Percentiles rank a stretch among this genome's conserved stretches.
These are phyloP conservation scores for Candida morakotiae DNA, from an alignment of 805 yeast species.

Conservation along the genomic window DNA sequence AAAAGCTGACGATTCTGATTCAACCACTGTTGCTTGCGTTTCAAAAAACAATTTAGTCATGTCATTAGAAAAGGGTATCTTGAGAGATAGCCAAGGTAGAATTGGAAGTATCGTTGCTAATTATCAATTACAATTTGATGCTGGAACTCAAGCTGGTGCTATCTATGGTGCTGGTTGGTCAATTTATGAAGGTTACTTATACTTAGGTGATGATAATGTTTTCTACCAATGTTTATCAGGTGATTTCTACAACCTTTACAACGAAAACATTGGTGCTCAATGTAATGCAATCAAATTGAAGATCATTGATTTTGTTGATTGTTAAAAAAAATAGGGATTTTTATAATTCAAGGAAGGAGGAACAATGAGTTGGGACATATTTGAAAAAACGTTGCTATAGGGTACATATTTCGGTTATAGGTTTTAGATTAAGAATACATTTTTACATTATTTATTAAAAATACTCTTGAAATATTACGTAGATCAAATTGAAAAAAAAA, in stretches of 20 bases:
- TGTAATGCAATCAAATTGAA: conserved; percentile 14
- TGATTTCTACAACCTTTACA: conserved; percentile 74
- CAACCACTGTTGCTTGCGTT: conserved; percentile 34
- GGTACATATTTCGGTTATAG: conserved; percentile 2
- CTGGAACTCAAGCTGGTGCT: conserved; percentile 79
- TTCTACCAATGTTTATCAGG: conserved; percentile 79
- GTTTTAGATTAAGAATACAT: background rate
- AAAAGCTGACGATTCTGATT: conserved; percentile 16
- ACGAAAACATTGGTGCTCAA: conserved; percentile 49
- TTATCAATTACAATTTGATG: conserved; percentile 77
- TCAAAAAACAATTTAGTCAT: conserved; percentile 50
- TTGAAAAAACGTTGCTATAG: too few relatives aligned
- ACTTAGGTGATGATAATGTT: conserved; percentile 58
- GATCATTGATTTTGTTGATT: conserved; percentile 6
- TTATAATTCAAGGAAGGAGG: too few relatives aligned
- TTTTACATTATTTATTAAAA: too few relatives aligned
- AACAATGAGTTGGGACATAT: too few relatives aligned
- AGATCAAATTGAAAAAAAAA: too few relatives aligned
- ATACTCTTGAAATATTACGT: too few relatives aligned
- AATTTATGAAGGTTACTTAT: conserved; percentile 27
- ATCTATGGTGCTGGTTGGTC: conserved; percentile 65
- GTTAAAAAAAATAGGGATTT: background rate
- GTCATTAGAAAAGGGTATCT: conserved; percentile 46
- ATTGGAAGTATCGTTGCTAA: conserved; percentile 45
- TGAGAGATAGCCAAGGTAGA: conserved; percentile 43